phyloP scores from a whole-genome alignment of 1,284 basidiomycete species.

The Crucibulum cyathiforme region DNA sequence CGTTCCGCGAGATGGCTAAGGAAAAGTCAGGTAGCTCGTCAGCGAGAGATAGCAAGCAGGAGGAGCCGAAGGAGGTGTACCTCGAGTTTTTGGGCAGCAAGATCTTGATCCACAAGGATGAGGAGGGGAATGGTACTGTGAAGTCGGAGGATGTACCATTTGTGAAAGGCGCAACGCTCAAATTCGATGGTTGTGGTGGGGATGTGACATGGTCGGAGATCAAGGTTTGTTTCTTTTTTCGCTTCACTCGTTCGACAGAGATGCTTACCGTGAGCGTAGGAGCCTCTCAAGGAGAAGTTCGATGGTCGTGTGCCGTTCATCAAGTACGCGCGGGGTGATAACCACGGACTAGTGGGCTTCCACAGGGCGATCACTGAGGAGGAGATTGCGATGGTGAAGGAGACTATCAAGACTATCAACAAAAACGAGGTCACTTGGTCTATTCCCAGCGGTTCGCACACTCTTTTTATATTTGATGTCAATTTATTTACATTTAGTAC shows the following conservation, averaged over 20 bases:
- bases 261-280: conserved; percentile 40
- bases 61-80: conserved; percentile 62
- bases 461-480: not conserved
- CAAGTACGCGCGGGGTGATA: conserved; percentile 67
- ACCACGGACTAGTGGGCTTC: conserved; percentile 73
- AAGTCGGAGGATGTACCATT: conserved; percentile 76
- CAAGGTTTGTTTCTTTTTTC: conserved; percentile 54
- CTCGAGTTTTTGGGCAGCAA: conserved; percentile 75
- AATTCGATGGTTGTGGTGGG: conserved; percentile 74
- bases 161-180: conserved; percentile 75
- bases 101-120: conserved; percentile 68
- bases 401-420: conserved; percentile 66
- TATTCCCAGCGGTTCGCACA: conserved; percentile 58
- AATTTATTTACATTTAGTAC: conserved; percentile 1
- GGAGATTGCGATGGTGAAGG: conserved; percentile 68
- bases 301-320: conserved; percentile 73
- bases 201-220: conserved; percentile 73
- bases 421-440: conserved; percentile 67
- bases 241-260: not conserved
- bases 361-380: conserved; percentile 75
- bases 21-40: conserved; percentile 44
- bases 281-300: conserved; percentile 81
- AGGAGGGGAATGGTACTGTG: conserved; percentile 67
- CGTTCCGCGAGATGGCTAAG: conserved; percentile 82
- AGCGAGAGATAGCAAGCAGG: conserved; percentile 11